These are phyloP conservation scores for Fusarium piperis DNA, from an alignment of 2,329 filamentous ascomycete genomes.

Conservation along the genomic window DNA sequence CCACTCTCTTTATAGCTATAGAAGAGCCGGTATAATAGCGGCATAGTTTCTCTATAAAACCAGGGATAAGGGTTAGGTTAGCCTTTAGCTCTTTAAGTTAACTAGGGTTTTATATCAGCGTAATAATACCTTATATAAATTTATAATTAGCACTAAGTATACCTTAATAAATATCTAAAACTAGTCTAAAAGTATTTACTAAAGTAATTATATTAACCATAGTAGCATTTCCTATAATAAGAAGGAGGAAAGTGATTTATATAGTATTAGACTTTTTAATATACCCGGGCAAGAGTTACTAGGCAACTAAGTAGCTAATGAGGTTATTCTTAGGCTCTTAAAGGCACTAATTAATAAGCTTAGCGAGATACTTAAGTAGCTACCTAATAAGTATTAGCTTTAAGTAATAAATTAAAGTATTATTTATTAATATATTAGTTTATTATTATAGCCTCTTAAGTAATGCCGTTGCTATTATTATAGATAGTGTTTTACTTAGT, in stretches of 20 bases:
- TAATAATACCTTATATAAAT: constrained; percentile 53
- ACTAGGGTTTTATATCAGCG: constrained; percentile 53
- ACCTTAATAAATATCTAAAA: background rate
- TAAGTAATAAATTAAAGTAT: too few species aligned
- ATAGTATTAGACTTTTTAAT: constrained; percentile 53
- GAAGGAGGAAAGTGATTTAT: constrained; percentile 59
- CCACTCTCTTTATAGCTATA: constrained; percentile 57
- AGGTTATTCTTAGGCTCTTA: constrained; percentile 54
- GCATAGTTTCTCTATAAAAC: constrained; percentile 59
- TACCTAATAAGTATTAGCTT: constrained; percentile 39
- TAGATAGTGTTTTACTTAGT: constrained; percentile 56
- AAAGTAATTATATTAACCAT: constrained; percentile 61
- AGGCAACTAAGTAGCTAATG: constrained; percentile 54
- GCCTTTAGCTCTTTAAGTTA: constrained; percentile 53
- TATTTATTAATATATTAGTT: constrained; percentile 46
- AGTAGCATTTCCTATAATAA: constrained; percentile 61
- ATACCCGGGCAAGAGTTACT: constrained; percentile 51
- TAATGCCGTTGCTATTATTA: constrained; percentile 56
- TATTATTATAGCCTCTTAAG: constrained; percentile 54
- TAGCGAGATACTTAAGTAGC: constrained; percentile 54
- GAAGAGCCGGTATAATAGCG: constrained; percentile 58
- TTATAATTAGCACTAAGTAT: background rate
- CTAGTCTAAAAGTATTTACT: constrained; percentile 37
- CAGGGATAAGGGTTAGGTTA: constrained; percentile 47
- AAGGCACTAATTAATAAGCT: constrained; percentile 52